Percentiles rank a stretch among this genome's conserved stretches.
These are phyloP conservation scores for Phaffia tasmanica DNA, from an alignment of 768 basidiomycete genomes.

Conservation along the genomic window DNA sequence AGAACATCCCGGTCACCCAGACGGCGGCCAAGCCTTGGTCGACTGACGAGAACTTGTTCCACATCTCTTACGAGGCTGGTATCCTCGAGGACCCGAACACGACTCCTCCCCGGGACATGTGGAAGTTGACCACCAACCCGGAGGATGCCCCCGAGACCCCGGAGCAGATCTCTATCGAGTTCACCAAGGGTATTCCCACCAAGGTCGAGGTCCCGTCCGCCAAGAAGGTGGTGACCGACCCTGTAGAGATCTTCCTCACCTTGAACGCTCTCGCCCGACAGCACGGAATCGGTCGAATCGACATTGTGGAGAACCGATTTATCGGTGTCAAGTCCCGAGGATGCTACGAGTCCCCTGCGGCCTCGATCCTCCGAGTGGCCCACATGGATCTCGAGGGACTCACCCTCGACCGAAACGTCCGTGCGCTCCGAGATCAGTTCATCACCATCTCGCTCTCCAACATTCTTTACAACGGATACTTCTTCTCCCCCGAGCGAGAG, in stretches of 20 bases:
- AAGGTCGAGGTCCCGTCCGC: slow-evolving; percentile 51
- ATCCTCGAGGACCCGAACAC: slow-evolving; percentile 94
- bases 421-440: slow-evolving; percentile 87
- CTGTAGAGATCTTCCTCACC: slow-evolving; percentile 82
- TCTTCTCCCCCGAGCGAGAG: slow-evolving; percentile 98
- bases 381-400: slow-evolving; percentile 96
- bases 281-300: slow-evolving; percentile 92
- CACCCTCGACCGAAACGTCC: slow-evolving; percentile 94
- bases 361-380: slow-evolving; percentile 86
- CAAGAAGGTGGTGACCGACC: slow-evolving; percentile 63
- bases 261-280: slow-evolving; percentile 86
- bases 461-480: slow-evolving; percentile 96
- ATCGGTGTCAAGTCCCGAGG: slow-evolving; percentile 98
- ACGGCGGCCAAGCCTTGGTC: slow-evolving; percentile 98
- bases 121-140: slow-evolving; percentile 84
- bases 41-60: slow-evolving; percentile 98
- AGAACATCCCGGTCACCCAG: slow-evolving; percentile 84
- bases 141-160: slow-evolving; percentile 68
- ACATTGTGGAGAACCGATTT: slow-evolving; percentile 99
- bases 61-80: slow-evolving; percentile 99
- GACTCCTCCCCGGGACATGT: slow-evolving; percentile 94
- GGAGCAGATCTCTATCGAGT: slow-evolving; percentile 74
- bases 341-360: slow-evolving; percentile 97
- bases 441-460: slow-evolving; percentile 77
- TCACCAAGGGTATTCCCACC: slow-evolving; percentile 72